Evolutionary conservation across 805 yeast species (phyloP), one percentile per base, ranked within the genome.

Genomic region (Candida vartiovaarae): DNA sequence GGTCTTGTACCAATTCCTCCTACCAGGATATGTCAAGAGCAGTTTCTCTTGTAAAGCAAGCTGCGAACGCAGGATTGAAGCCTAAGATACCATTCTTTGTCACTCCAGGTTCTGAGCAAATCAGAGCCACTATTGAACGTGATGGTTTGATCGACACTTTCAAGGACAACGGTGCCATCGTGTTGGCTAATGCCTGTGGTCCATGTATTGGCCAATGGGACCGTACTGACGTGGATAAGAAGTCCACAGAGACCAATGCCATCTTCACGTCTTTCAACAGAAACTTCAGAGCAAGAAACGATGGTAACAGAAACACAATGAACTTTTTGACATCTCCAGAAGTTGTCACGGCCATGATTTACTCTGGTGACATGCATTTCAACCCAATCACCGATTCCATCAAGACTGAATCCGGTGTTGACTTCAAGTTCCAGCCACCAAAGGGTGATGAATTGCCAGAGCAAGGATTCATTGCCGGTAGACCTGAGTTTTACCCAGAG

Each of bases 171-270:
- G 98, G 98, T 48, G 99, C 96, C 55, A 75, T 78, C 47, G 95
- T 91, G 37, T 75, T 91, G 56, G 96, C 98, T 43, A 91, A 91
- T 65, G 99, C 99, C 23, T 91, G 99, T 76, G 99, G 99, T 55
- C 99, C 98, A 60, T 91, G 99, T 74, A 91, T 91, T 63, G 99
- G 99, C 46, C 99, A 91, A 74, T 91, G 99, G 99, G 96, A 93
- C 65, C 84, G 98, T 73, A 74, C 76, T 52, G 95, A 86, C 62
- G 76, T 85, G 36, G 65, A 76, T 42, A 79, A 80, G 63, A 70
- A 74, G 28, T 75, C 83, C 6, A 71, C 72, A 42, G 88, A 82
- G 51, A 73, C 74, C 57, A 90, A 89, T 67, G 86, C 98, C 42
- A 93, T 91, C 55, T 90, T 91, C 68, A 89, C 98, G 5, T 90